Conservation (phyloP, 225 moss, liverwort and hornwort species). For the Rhytidiadelphus loreus region DNA sequence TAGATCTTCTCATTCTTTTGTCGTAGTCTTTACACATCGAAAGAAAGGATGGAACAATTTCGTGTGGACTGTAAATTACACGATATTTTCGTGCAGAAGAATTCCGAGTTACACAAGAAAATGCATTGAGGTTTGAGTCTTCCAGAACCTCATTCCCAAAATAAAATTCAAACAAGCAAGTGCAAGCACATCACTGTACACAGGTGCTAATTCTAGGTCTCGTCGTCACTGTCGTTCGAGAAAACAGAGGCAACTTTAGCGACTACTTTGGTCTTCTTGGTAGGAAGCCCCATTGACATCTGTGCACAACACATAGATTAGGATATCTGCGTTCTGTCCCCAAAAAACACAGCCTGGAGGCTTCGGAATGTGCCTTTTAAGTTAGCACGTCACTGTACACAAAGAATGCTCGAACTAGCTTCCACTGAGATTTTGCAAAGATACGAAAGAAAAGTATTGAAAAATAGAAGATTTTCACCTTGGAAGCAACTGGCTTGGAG, state of each 20-base stretch:
- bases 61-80: background rate
- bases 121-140: background rate
- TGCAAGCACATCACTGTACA: constrained; percentile 3
- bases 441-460: background rate
- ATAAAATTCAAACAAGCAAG: background rate
- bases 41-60: background rate
- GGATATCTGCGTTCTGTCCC: background rate
- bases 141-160: background rate
- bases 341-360: background rate
- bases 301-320: constrained; percentile 13
- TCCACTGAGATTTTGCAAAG: background rate
- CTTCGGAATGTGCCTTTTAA: background rate
- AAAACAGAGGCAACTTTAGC: constrained; percentile 61
- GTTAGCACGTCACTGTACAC: too few species aligned
- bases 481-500: constrained; percentile 59
- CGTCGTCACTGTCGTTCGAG: constrained; percentile 60
- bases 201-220: background rate
- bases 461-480: constrained; percentile 19
- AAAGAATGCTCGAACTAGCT: background rate
- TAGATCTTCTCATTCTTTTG: too few species aligned
- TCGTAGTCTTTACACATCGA: too few species aligned
- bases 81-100: too few species aligned
- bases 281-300: constrained; percentile 56
- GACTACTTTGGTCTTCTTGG: constrained; percentile 66
- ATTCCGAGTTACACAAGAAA: background rate